A percentile compares a stretch with the other conserved stretches of the same genome.
phyloP scores from a whole-genome alignment of 1,284 basidiomycete species.

The Rhodotorula sp. region DNA sequence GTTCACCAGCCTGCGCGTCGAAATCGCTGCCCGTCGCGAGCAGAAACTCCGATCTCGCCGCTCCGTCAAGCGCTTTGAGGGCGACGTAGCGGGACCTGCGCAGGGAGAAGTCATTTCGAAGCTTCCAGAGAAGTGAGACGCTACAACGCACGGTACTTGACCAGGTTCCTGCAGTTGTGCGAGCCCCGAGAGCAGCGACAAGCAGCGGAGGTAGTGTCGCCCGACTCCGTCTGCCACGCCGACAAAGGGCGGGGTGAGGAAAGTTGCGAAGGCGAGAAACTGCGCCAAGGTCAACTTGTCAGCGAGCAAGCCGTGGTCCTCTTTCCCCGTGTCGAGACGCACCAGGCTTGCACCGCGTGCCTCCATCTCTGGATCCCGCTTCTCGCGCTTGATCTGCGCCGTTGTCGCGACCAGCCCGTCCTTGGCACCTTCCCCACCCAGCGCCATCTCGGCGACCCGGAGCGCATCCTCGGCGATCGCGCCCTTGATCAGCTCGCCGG shows the following conservation, averaged over 20 bases:
- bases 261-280: slow-evolving; percentile 90
- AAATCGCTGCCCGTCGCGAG: slow-evolving; percentile 77
- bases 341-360: slow-evolving; percentile 81
- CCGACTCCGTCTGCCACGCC: slow-evolving; percentile 41
- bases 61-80: slow-evolving; percentile 76
- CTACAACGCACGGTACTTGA: slow-evolving; percentile 2
- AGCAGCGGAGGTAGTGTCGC: slow-evolving; percentile 58
- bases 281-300: slow-evolving; percentile 3
- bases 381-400: slow-evolving; percentile 12
- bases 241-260: slow-evolving; percentile 68
- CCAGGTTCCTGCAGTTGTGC: slow-evolving; percentile 57
- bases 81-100: slow-evolving; percentile 79
- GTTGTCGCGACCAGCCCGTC: too few relatives aligned
- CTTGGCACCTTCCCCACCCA: slow-evolving; percentile 50
- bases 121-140: not conserved
- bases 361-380: slow-evolving; percentile 74
- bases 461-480: slow-evolving; percentile 79
- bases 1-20: slow-evolving; percentile 66
- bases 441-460: slow-evolving; percentile 67
- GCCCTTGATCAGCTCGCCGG: slow-evolving; percentile 48
- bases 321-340: slow-evolving; percentile 49
- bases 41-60: slow-evolving; percentile 79
- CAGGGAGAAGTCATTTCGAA: too few relatives aligned
- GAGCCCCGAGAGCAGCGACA: slow-evolving; percentile 69
- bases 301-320: too few relatives aligned